Evolutionary conservation across 1,284 basidiomycete species (phyloP).

Genomic region (Apiotrichum montevideense): DNA sequence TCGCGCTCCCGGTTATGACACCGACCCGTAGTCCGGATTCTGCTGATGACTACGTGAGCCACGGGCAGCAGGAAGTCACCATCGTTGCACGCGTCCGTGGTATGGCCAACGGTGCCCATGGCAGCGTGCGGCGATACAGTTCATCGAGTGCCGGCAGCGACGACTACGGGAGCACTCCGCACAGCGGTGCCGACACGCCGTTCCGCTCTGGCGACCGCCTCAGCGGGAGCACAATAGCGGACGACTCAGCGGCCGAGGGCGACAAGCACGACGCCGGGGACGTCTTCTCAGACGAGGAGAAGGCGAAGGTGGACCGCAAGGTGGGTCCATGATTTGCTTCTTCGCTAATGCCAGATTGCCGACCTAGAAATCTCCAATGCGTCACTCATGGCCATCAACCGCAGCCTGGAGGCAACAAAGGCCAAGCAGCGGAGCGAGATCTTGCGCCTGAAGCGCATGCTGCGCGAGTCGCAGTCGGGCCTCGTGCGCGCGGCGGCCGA

Average conservation of each 20-base stretch:
- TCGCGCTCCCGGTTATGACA: conserved; percentile 30
- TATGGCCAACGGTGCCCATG: neutral
- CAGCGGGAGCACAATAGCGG: conserved; percentile 10
- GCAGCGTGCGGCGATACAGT: neutral
- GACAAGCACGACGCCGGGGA: conserved; percentile 5
- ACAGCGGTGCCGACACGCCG: neutral
- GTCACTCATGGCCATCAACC: conserved; percentile 43
- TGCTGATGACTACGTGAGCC: neutral
- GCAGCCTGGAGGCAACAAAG: conserved; percentile 39
- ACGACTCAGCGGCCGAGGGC: conserved; percentile 6
- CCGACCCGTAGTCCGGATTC: conserved; percentile 13
- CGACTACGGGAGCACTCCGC: neutral
- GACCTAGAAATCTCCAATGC: conserved; percentile 45
- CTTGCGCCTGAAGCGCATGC: conserved; percentile 31
- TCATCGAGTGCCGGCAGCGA: conserved; percentile 2
- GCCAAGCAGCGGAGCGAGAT: conserved; percentile 42
- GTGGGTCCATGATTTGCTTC: conserved; percentile 12
- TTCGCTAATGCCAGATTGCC: conserved; percentile 28
- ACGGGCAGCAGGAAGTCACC: neutral
- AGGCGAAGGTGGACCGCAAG: conserved; percentile 39
- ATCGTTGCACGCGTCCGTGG: neutral
- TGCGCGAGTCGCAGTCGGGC: conserved; percentile 22
- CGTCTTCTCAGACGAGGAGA: conserved; percentile 12
- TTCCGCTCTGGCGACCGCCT: conserved; percentile 1
- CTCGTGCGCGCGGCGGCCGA: neutral